Conservation (phyloP, 2,329 filamentous ascomycete species). For the Leptographium radiaticola region DNA sequence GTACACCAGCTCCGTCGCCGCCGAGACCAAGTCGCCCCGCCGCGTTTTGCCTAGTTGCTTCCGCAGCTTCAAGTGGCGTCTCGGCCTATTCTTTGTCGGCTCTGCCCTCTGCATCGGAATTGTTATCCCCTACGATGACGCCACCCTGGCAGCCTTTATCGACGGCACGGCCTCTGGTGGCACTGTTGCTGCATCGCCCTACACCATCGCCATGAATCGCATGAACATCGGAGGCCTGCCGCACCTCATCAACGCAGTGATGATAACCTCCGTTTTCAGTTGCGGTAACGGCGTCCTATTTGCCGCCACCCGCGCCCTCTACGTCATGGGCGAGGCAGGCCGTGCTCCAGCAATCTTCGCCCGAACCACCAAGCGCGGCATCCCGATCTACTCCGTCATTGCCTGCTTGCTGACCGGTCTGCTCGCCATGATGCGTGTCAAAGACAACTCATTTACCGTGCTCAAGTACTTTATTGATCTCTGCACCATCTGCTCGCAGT, state of each 20-base stretch:
- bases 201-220: conserved; percentile 43
- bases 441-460: conserved; percentile 38
- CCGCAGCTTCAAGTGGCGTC: conserved; percentile 53
- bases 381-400: conserved; percentile 50
- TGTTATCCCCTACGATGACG: conserved; percentile 45
- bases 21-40: conserved; percentile 44
- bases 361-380: conserved; percentile 40
- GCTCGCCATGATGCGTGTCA: conserved; percentile 49
- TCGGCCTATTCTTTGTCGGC: conserved; percentile 55
- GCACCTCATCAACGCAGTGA: conserved; percentile 47
- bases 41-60: conserved; percentile 47
- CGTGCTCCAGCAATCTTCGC: conserved; percentile 27
- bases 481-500: conserved; percentile 45
- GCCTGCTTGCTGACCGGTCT: conserved; percentile 47
- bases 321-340: conserved; percentile 43
- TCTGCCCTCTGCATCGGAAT: conserved; percentile 50
- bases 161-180: conserved; percentile 24
- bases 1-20: conserved; percentile 37
- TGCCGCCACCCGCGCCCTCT: conserved; percentile 44
- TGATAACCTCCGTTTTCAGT: conserved; percentile 45
- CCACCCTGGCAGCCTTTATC: conserved; percentile 35
- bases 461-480: conserved; percentile 48
- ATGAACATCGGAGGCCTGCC: conserved; percentile 38
- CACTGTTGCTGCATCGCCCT: conserved; percentile 39
- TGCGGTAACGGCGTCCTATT: conserved; percentile 51